Percentiles rank a stretch among this genome's conserved stretches.
Evolutionary conservation across 208 protist genomes (phyloP).

Genomic region (Angomonas deanei): DNA sequence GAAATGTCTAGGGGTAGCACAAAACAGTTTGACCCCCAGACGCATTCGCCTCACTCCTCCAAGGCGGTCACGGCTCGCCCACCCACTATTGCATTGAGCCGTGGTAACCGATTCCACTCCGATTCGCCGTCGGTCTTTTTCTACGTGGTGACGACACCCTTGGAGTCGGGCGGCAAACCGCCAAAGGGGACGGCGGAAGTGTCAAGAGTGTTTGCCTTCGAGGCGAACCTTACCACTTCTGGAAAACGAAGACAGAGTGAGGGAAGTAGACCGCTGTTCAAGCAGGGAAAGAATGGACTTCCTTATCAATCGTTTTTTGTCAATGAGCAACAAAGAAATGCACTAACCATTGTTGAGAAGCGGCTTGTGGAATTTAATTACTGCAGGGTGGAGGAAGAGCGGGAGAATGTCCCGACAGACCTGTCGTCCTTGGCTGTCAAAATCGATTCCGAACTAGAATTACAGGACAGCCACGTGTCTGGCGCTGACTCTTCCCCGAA

Average conservation of each 20-base stretch:
- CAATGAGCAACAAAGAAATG: neutral
- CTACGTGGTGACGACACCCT: neutral
- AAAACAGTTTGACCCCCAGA: neutral
- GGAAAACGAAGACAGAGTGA: neutral
- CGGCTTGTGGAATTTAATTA: constrained; percentile 19
- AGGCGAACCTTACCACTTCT: neutral
- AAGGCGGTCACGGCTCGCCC: neutral
- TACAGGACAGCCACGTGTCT: too few species aligned
- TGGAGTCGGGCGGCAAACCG: neutral
- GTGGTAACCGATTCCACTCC: constrained; percentile 13
- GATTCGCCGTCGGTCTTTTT: constrained; percentile 14
- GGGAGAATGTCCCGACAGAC: neutral
- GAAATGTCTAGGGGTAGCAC: too few species aligned
- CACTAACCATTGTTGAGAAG: constrained; percentile 26
- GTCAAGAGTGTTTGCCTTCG: constrained; percentile 7
- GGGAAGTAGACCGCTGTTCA: constrained; percentile 3
- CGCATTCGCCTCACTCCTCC: neutral
- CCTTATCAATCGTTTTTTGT: constrained; percentile 8
- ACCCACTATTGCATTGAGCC: constrained; percentile 9
- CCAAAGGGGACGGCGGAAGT: neutral
- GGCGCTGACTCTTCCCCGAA: too few species aligned
- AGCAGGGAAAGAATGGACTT: neutral
- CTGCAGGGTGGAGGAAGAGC: constrained; percentile 15
- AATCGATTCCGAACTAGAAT: neutral
- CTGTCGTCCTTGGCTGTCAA: constrained; percentile 20